Conservation (phyloP, 108 stramenopile species). For the Asterionellopsis glacialis region DNA sequence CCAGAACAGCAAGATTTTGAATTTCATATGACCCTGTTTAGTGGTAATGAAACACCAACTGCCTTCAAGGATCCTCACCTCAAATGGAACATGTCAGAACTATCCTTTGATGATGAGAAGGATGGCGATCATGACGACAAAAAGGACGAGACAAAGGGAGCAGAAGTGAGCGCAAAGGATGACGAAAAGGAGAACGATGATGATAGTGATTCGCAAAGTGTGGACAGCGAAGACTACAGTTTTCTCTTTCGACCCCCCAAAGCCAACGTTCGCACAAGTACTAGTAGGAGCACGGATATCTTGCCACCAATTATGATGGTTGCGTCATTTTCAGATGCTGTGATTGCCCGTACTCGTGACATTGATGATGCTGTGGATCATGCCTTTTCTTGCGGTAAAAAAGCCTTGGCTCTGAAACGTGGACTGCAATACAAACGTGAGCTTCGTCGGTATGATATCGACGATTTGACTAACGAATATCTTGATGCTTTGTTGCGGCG, state of each 20-base stretch:
- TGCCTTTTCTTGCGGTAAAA: slow-evolving; percentile 42
- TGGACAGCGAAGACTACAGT: slow-evolving; percentile 75
- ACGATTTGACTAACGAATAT: slow-evolving; percentile 55
- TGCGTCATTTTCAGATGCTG: slow-evolving; percentile 33
- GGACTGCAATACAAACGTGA: slow-evolving; percentile 49
- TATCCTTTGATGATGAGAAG: slow-evolving; percentile 22
- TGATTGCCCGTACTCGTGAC: slow-evolving; percentile 47
- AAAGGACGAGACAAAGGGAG: slow-evolving; percentile 3
- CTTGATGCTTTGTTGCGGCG: slow-evolving; percentile 49
- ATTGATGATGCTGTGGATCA: slow-evolving; percentile 72
- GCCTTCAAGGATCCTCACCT: slow-evolving; percentile 52
- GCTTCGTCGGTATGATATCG: slow-evolving; percentile 46
- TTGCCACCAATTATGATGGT: slow-evolving; percentile 59
- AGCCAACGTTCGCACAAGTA: slow-evolving; percentile 19
- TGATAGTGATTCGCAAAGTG: slow-evolving; percentile 23
- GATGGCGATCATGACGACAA: slow-evolving; percentile 13
- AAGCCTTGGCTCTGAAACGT: slow-evolving; percentile 52
- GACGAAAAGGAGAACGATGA: slow-evolving; percentile 18
- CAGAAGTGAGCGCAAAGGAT: slow-evolving; percentile 5
- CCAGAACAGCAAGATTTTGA: slow-evolving; percentile 15
- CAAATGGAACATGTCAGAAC: slow-evolving; percentile 56
- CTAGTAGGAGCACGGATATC: background rate
- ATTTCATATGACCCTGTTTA: slow-evolving; percentile 17
- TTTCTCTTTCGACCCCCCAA: slow-evolving; percentile 46
- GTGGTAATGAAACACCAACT: slow-evolving; percentile 6